Percentiles rank a stretch among this genome's conserved stretches.
Evolutionary conservation across 2,329 filamentous ascomycete species (phyloP).

Genomic region (Aspergillus niger): DNA sequence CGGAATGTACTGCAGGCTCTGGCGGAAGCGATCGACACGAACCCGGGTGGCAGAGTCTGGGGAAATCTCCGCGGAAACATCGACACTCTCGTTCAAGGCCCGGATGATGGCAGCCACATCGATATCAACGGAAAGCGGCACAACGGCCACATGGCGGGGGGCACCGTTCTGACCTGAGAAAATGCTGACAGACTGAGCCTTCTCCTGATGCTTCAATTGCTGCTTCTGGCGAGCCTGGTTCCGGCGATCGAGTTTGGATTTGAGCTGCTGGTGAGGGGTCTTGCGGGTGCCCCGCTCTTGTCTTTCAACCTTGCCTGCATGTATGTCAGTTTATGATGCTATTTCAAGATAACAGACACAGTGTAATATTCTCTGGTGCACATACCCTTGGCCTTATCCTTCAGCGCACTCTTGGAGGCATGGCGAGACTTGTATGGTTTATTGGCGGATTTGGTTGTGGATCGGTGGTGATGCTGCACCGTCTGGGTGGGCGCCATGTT

Average conservation of each 20-base stretch:
- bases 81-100: constrained; percentile 75
- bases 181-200: constrained; percentile 74
- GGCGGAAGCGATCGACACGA: constrained; percentile 87
- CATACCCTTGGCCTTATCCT: constrained; percentile 80
- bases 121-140: constrained; percentile 76
- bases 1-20: constrained; percentile 84
- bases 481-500: constrained; percentile 72
- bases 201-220: constrained; percentile 78
- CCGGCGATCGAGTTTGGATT: constrained; percentile 93
- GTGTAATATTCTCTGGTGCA: background rate
- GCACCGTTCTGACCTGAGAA: constrained; percentile 87
- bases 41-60: constrained; percentile 63
- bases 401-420: constrained; percentile 81
- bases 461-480: constrained; percentile 74
- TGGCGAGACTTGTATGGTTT: constrained; percentile 94
- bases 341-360: background rate
- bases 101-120: constrained; percentile 68
- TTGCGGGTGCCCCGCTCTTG: constrained; percentile 74
- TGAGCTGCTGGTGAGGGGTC: constrained; percentile 92
- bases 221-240: constrained; percentile 94
- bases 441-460: constrained; percentile 83
- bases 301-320: constrained; percentile 71
- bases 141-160: constrained; percentile 81
- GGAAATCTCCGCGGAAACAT: constrained; percentile 68
- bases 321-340: constrained; percentile 1